Percentiles rank a stretch among this genome's conserved stretches.
Evolutionary conservation across 1,284 basidiomycete genomes (phyloP).

Genomic region (Filobasidium uniguttulatum): DNA sequence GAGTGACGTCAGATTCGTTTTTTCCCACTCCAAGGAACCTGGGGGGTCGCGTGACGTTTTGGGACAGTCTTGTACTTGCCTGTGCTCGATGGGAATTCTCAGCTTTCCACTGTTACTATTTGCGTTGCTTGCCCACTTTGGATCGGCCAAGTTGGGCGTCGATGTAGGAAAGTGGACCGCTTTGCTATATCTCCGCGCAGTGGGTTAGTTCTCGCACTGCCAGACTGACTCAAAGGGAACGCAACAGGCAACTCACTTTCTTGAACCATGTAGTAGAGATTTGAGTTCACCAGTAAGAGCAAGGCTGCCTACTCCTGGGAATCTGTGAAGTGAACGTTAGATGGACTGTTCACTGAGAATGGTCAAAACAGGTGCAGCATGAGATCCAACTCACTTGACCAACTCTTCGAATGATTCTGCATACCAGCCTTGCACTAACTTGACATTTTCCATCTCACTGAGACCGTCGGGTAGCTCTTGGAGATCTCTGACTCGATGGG

Average conservation of each 20-base stretch:
- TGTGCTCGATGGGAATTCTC: slow-evolving; percentile 36
- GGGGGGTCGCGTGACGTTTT: no score
- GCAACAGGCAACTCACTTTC: no score
- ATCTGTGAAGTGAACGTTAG: not conserved
- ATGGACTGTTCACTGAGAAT: not conserved
- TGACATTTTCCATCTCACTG: slow-evolving; percentile 81
- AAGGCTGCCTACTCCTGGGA: not conserved
- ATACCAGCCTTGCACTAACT: slow-evolving; percentile 97
- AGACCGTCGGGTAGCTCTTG: slow-evolving; percentile 88
- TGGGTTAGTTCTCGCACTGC: no score
- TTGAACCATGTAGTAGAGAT: not conserved
- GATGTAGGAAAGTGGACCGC: slow-evolving; percentile 3
- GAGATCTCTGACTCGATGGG: slow-evolving; percentile 91
- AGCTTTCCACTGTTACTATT: slow-evolving; percentile 14
- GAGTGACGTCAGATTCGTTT: no score
- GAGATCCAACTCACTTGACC: not conserved
- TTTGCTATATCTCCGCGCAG: not conserved
- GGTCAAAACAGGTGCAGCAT: not conserved
- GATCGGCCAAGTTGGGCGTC: slow-evolving; percentile 7
- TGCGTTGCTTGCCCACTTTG: slow-evolving; percentile 1
- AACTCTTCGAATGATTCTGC: slow-evolving; percentile 88
- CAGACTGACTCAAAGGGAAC: not conserved
- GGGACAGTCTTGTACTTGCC: slow-evolving; percentile 18
- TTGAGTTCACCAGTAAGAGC: not conserved
- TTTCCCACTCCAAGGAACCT: no score